Evolutionary conservation across 2,329 filamentous ascomycete genomes (phyloP).

Genomic region (Plenodomus biglobosus): DNA sequence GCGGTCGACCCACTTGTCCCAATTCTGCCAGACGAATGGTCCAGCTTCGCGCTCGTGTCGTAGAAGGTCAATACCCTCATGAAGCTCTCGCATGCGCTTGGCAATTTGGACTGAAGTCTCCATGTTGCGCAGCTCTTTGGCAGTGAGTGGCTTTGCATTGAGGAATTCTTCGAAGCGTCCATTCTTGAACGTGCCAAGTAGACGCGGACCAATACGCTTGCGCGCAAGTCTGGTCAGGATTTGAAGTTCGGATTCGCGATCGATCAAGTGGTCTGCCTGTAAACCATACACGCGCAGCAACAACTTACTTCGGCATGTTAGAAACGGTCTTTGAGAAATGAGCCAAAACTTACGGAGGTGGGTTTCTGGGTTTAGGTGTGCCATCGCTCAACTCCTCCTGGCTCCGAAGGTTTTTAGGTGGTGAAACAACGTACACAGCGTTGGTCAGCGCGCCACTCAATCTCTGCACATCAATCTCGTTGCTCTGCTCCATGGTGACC

Average conservation of each 20-base stretch:
- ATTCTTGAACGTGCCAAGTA: constrained; percentile 90
- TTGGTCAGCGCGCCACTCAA: constrained; percentile 94
- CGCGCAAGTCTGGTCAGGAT: constrained; percentile 83
- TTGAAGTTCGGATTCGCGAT: constrained; percentile 83
- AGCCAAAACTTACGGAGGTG: constrained; percentile 53
- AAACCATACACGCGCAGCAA: constrained; percentile 91
- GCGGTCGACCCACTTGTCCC: constrained; percentile 84
- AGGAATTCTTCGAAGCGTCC: constrained; percentile 96
- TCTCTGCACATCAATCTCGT: constrained; percentile 69
- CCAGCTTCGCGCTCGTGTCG: constrained; percentile 75
- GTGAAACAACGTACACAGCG: constrained; percentile 90
- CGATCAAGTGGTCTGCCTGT: constrained; percentile 93
- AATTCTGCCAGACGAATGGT: constrained; percentile 85
- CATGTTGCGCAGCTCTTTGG: constrained; percentile 73
- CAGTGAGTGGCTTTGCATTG: constrained; percentile 77
- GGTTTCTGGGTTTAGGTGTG: constrained; percentile 46
- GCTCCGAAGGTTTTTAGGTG: constrained; percentile 64
- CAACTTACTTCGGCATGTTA: constrained; percentile 62
- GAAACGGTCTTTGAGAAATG: neutral
- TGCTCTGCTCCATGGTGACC: constrained; percentile 71
- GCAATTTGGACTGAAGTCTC: constrained; percentile 91
- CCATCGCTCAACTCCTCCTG: constrained; percentile 44
- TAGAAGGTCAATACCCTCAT: constrained; percentile 87
- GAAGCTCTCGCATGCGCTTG: constrained; percentile 94
- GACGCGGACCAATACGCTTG: constrained; percentile 88